A percentile compares a stretch with the other conserved stretches of the same genome.
Evolutionary conservation across 1,284 basidiomycete genomes (phyloP).

Genomic region (Ceratobasidium sp.): DNA sequence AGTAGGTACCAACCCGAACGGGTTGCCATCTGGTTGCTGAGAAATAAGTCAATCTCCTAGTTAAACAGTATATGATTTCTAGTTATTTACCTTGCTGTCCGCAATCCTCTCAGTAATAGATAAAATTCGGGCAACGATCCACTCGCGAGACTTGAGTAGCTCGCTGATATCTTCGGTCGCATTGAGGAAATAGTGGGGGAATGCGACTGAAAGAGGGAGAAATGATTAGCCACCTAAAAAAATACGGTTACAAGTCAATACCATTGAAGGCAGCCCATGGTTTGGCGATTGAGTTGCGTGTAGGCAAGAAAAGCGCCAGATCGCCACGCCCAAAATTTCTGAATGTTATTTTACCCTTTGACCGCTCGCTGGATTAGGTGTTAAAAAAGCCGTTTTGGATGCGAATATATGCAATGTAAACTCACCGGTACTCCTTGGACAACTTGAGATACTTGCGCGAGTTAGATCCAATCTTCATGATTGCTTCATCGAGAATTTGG

Average conservation of each 20-base stretch:
- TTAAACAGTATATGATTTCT: neutral
- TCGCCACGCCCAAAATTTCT: slow-evolving; percentile 93
- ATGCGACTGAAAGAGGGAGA: slow-evolving; percentile 73
- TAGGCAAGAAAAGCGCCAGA: slow-evolving; percentile 94
- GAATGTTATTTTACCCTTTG: slow-evolving; percentile 94
- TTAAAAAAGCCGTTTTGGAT: neutral
- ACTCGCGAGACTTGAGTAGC: slow-evolving; percentile 87
- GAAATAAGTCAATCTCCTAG: slow-evolving; percentile 36
- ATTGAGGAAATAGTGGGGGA: slow-evolving; percentile 96
- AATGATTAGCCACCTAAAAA: slow-evolving; percentile 4
- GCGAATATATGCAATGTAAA: neutral
- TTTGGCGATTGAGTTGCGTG: slow-evolving; percentile 90
- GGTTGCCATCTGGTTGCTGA: slow-evolving; percentile 78
- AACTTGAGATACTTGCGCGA: slow-evolving; percentile 97
- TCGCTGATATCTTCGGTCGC: slow-evolving; percentile 86
- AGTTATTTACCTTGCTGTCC: slow-evolving; percentile 73
- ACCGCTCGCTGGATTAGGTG: slow-evolving; percentile 68
- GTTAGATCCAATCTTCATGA: slow-evolving; percentile 83
- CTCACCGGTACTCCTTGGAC: slow-evolving; percentile 84
- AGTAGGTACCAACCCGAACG: slow-evolving; percentile 48
- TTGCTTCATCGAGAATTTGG: slow-evolving; percentile 83
- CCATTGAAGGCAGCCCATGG: slow-evolving; percentile 98
- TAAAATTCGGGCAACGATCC: slow-evolving; percentile 93
- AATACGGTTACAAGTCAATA: slow-evolving; percentile 13
- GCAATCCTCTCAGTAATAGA: slow-evolving; percentile 89